Evolutionary conservation across 148 eudicot species (phyloP).

Genomic region (Persicaria maculosa): DNA sequence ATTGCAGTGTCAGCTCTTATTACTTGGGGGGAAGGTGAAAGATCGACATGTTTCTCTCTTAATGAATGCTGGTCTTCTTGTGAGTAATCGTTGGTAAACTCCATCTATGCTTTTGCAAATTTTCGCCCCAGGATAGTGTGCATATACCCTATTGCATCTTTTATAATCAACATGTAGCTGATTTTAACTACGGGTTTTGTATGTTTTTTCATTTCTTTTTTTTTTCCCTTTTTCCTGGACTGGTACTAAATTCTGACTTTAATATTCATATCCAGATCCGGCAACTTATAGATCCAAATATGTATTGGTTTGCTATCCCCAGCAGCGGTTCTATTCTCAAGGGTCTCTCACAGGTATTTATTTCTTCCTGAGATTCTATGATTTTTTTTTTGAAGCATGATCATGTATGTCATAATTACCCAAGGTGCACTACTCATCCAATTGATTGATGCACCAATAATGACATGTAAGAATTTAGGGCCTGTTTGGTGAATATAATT

Average conservation of each 20-base stretch:
- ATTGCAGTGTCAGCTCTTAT: constrained; percentile 61
- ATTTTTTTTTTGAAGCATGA: not conserved
- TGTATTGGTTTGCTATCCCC: constrained; percentile 97
- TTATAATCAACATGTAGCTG: not conserved
- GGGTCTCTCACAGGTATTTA: constrained; percentile 77
- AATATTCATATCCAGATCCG: constrained; percentile 45
- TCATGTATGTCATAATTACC: not conserved
- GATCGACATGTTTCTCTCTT: constrained; percentile 78
- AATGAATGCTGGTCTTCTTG: constrained; percentile 84
- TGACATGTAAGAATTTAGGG: not conserved
- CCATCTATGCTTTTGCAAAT: not conserved
- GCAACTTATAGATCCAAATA: constrained; percentile 78
- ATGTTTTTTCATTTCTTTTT: constrained; percentile 8
- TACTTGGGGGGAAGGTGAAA: constrained; percentile 74
- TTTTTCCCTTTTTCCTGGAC: not conserved
- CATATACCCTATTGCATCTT: too few species aligned
- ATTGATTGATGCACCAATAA: not conserved
- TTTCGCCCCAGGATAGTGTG: not conserved
- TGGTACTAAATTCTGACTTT: not conserved
- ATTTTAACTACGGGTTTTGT: not conserved
- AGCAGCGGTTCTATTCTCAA: constrained; percentile 79
- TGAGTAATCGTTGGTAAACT: constrained; percentile 26
- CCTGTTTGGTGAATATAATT: not conserved
- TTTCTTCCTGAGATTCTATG: not conserved
- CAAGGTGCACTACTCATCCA: not conserved